A percentile compares a stretch with the other conserved stretches of the same genome.
phyloP scores from a whole-genome alignment of 192 early-diverging fungal species.

The Coemansia sp. region DNA sequence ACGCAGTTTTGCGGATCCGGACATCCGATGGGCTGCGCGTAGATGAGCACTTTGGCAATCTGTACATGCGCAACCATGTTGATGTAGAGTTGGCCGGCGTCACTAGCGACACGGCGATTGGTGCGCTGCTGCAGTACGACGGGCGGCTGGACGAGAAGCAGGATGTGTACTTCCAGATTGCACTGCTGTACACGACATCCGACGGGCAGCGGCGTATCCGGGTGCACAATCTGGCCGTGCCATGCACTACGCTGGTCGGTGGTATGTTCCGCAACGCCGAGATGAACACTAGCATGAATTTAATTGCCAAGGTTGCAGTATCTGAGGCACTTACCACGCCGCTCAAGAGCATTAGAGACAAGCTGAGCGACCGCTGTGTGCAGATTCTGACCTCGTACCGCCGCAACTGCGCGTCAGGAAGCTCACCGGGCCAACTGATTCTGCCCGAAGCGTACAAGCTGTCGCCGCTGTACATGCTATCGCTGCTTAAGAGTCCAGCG shows the following conservation, averaged over 20 bases:
- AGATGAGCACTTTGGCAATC: conserved; percentile 89
- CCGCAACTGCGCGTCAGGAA: conserved; percentile 83
- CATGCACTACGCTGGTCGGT: conserved; percentile 71
- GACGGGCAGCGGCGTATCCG: conserved; percentile 86
- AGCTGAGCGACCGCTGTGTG: conserved; percentile 83
- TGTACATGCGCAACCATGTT: conserved; percentile 86
- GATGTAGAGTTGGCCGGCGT: conserved; percentile 92
- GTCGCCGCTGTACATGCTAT: conserved; percentile 81
- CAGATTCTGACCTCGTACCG: conserved; percentile 89
- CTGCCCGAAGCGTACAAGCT: conserved; percentile 95
- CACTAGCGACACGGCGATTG: conserved; percentile 81
- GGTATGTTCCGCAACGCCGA: conserved; percentile 88
- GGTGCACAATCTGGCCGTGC: conserved; percentile 82
- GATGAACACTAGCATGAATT: conserved; percentile 88
- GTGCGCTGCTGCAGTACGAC: conserved; percentile 80
- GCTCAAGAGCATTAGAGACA: conserved; percentile 73
- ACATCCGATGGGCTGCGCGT: conserved; percentile 87
- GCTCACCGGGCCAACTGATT: conserved; percentile 91
- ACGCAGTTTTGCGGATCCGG: conserved; percentile 83
- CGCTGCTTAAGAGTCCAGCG: conserved; percentile 80
- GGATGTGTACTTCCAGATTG: conserved; percentile 85
- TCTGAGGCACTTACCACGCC: conserved; percentile 68
- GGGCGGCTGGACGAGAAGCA: conserved; percentile 82
- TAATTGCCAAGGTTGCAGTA: conserved; percentile 79
- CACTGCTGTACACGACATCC: conserved; percentile 92